Evolutionary conservation across 257 asterid genomes (phyloP), one percentile per base, ranked within the genome.

Genomic region (Solanum tarijense): DNA sequence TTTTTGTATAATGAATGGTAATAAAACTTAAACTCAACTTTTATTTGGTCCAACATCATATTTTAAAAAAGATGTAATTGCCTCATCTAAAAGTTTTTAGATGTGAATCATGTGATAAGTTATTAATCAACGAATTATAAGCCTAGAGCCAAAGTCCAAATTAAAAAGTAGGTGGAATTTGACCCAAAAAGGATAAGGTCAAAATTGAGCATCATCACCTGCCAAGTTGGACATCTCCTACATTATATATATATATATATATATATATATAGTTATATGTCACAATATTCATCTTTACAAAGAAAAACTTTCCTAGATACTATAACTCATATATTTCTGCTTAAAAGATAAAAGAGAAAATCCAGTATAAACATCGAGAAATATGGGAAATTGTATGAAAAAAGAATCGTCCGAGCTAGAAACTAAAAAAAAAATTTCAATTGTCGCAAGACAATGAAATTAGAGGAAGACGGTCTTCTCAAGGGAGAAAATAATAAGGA

Each of bases 311-410:
- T 0, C 5, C 12, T 13, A 66, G 74, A 27, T 81, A 55, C 68
- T 25, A 41, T 20, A 39, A 12, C 25, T 78, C 62, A 78, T 81
- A 16, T 2, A 20, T 81, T 46, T 81, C 38, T 52, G 12, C 46
- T 1, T 32, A n/a, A 20, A 27, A 81, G 66, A 58, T 20, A 11
- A 41, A 43, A 46, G n/a, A 31, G 76, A 79, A 12, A 41, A 81
- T 11, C 21, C 39, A 3, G 23, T 82, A 41, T 82, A 27, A 27
- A 43, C 4, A 9, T 11, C 62, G 12, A 12, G 68, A 31, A 73
- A 39, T 7, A 94, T 94, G 98, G 98, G 98, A 43, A 94, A 94
- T 14, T 94, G 98, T 89, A 35, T 92, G 13, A 87, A 86, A 88
- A 94, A 93, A 87, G 90, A 82, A 39, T 89, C 91, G 48, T 73